Evolutionary conservation across 192 early-diverging fungal genomes (phyloP), one percentile per base, ranked within the genome.

Genomic region (Lobosporangium transversale): DNA sequence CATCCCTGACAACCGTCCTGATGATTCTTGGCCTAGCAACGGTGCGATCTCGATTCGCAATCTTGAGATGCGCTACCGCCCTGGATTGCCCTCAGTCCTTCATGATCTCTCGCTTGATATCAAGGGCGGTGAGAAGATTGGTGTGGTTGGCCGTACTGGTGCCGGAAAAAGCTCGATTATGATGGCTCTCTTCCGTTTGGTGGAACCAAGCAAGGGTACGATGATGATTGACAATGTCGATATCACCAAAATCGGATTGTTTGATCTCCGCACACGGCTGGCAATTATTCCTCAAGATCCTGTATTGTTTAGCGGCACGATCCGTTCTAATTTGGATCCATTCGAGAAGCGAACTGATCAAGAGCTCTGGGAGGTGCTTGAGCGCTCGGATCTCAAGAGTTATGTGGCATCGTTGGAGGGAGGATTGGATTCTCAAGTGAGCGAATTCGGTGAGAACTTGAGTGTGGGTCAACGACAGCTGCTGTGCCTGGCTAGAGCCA

Each of bases 391-490:
- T 92, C 44, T 69, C 35, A 60, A 82, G 62, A 29, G 48, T 11
- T 59, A 67, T 31, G 65, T 79, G 20, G 24, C 36, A 4, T 42
- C 57, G 43, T 62, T 55, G 54, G 88, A 89, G 45, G 31, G 84
- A 66, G 75, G 79, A 33, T 58, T 85, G 37, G 80, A 86, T 17
- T 83, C 84, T 18, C 80, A 71, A 36, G 73, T 98, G 37, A 86
- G 80, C 42, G 87, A 89, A 51, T 86, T 83, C 64, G 93, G 93
- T 21, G 83, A 87, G 51, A 94, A 94, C 79, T 84, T 94, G 67
- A 89, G 87, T 52, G 85, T 86, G 63, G 94, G 94, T 20, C 94
- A 96, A 70, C 80, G 93, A 37, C 94, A 96, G 83, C 64, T 96
- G 53, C 78, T 96, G 44, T 92, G 92, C 58, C 81, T 96, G 9